Conservation (phyloP, 352 stramenopile species). For the Pythium plurisporium region DNA sequence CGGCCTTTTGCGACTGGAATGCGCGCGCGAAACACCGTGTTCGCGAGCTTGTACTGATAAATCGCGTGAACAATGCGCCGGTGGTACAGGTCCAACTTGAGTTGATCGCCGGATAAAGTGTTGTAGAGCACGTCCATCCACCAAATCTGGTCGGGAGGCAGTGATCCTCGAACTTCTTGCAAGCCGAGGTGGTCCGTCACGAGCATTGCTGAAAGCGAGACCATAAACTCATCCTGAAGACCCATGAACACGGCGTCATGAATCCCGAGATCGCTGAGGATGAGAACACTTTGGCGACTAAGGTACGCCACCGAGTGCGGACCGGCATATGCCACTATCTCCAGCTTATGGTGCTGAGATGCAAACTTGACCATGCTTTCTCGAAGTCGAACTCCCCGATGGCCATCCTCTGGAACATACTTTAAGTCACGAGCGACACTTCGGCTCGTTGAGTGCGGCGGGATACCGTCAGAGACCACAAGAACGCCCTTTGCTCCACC, state of each 20-base stretch:
- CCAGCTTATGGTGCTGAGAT: constrained; percentile 56
- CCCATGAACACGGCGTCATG: constrained; percentile 52
- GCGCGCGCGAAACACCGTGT: constrained; percentile 67
- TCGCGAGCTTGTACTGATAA: constrained; percentile 64
- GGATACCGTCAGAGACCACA: constrained; percentile 45
- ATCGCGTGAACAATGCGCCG: constrained; percentile 41
- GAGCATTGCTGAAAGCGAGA: constrained; percentile 46
- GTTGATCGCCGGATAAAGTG: neutral
- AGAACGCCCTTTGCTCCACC: constrained; percentile 73
- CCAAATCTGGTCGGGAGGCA: constrained; percentile 17
- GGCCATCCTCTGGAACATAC: neutral
- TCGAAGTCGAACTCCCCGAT: constrained; percentile 28
- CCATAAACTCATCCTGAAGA: constrained; percentile 70
- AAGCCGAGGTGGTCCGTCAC: constrained; percentile 40
- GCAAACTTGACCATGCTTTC: constrained; percentile 75
- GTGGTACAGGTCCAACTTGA: constrained; percentile 16
- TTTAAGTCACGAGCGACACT: neutral
- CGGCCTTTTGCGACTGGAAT: constrained; percentile 67
- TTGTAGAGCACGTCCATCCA: constrained; percentile 23
- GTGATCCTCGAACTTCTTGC: constrained; percentile 23
- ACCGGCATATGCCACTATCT: constrained; percentile 54
- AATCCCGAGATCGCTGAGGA: constrained; percentile 64
- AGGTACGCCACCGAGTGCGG: constrained; percentile 56
- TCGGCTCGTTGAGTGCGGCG: no score
- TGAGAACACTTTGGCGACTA: constrained; percentile 70